Conservation (phyloP, 108 stramenopile genomes). For the Cylindrotheca closterium region DNA sequence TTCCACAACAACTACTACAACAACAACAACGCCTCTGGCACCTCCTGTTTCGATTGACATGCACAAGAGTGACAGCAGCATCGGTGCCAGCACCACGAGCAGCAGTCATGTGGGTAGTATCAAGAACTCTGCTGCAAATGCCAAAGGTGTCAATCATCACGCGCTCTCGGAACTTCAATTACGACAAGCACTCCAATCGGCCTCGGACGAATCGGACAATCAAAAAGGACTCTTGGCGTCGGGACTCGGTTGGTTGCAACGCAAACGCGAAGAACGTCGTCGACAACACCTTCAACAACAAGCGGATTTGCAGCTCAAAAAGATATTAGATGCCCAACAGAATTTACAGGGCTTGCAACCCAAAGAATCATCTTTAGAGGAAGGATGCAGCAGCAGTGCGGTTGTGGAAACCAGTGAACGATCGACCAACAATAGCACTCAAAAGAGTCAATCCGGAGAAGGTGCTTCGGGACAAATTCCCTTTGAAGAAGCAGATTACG, state of each 20-base stretch:
- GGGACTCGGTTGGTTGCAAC: slow-evolving; percentile 40
- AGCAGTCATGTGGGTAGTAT: background rate
- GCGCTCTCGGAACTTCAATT: background rate
- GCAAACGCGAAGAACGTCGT: slow-evolving; percentile 28
- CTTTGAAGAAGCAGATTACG: slow-evolving; percentile 5
- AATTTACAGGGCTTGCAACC: background rate
- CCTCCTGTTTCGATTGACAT: background rate
- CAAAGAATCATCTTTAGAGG: background rate
- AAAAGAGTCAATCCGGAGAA: slow-evolving; percentile 28
- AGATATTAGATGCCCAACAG: slow-evolving; percentile 36
- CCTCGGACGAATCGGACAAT: background rate
- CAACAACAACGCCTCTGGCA: background rate
- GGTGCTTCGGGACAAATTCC: slow-evolving; percentile 35
- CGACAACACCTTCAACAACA: slow-evolving; percentile 37
- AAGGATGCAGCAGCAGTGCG: background rate
- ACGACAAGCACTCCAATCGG: background rate
- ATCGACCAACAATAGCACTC: background rate
- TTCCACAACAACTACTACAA: background rate
- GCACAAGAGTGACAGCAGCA: background rate
- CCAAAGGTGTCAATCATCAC: background rate
- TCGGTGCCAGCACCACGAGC: no score
- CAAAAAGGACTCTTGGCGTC: slow-evolving; percentile 14
- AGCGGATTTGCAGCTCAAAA: slow-evolving; percentile 45
- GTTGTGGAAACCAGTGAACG: background rate
- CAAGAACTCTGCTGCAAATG: no score